Base-by-base conservation (phyloP, 352 stramenopile genomes). In the Phytophthora europaea region DNA sequence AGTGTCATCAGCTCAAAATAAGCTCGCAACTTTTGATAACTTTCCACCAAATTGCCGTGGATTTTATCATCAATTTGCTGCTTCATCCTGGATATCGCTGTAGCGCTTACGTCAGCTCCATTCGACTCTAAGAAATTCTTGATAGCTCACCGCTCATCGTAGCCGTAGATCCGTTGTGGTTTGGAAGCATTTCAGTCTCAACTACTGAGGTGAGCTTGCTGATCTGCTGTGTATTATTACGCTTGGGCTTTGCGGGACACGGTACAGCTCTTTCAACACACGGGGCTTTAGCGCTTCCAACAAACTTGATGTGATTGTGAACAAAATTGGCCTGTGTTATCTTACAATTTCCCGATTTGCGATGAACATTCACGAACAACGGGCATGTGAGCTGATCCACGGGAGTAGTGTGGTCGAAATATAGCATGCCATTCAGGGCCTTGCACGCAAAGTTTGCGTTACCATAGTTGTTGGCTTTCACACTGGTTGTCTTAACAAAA, bases 391-490 rank as follows among this genome's bases (percentile, higher is more conserved):
- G 1, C 0, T 53, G 31, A 0, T 57, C 66, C 10, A 12, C 9
- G 2, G 50, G 15, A 3, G 28, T 53, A 0, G 56, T 22, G 6
- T 12, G 12, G 20, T 67, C 33, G 33, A 64, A 64, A 60, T 52
- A 63, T 8, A 60, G 66, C 6, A n/a, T 31, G 7, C 51, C 40
- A 16, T 73, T 63, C 1, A 64, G 51, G 5, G 58, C 57, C 33
- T 73, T 73, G 58, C 51, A 60, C 20, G 4, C 18, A 38, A 47
- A 67, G 34, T 67, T 67, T 0, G 56, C 47, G n/a, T 72, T 72
- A 16, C 58, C 57, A 28, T 15, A 67, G n/a, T 73, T 67, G 1
- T 58, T 67, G 1, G 23, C 5, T 9, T 73, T 57, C 0, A 67
- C 36, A 12, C 50, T 67, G 0, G 23, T 45, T 12, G 57, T 50